Conservation (phyloP, 2,329 filamentous ascomycete genomes). For the Arthrobotrys iridis region DNA sequence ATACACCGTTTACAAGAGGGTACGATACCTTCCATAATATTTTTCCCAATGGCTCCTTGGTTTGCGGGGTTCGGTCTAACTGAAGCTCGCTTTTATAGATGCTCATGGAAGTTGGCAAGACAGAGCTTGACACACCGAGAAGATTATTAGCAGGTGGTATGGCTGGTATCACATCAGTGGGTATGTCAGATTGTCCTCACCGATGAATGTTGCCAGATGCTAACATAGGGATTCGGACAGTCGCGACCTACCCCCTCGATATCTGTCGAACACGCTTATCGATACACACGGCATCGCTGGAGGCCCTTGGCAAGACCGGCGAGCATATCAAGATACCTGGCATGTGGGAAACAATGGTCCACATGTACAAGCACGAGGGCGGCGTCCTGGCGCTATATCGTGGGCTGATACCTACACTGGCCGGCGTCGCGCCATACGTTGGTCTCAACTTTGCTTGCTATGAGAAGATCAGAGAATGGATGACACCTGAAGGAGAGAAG, state of each 20-base stretch:
- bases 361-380: conserved; percentile 92
- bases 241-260: conserved; percentile 87
- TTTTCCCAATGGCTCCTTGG: not conserved
- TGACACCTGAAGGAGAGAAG: conserved; percentile 87
- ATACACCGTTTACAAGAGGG: conserved; percentile 96
- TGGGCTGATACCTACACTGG: conserved; percentile 91
- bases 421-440: conserved; percentile 91
- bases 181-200: conserved; percentile 34
- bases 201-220: not conserved
- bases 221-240: conserved; percentile 33
- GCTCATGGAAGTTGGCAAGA: conserved; percentile 50
- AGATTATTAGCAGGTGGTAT: conserved; percentile 89
- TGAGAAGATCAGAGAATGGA: conserved; percentile 81
- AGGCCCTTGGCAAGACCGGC: conserved; percentile 73
- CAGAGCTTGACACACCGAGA: conserved; percentile 66
- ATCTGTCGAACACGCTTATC: conserved; percentile 95
- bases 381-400: conserved; percentile 87
- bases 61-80: conserved; percentile 33
- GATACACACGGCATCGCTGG: conserved; percentile 96
- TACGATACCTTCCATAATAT: conserved; percentile 63
- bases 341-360: conserved; percentile 84
- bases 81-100: conserved; percentile 13
- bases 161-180: conserved; percentile 92
- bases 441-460: conserved; percentile 99
- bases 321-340: conserved; percentile 75